phyloP scores from a whole-genome alignment of 139 green algal species.

The Chlorella sp. region DNA sequence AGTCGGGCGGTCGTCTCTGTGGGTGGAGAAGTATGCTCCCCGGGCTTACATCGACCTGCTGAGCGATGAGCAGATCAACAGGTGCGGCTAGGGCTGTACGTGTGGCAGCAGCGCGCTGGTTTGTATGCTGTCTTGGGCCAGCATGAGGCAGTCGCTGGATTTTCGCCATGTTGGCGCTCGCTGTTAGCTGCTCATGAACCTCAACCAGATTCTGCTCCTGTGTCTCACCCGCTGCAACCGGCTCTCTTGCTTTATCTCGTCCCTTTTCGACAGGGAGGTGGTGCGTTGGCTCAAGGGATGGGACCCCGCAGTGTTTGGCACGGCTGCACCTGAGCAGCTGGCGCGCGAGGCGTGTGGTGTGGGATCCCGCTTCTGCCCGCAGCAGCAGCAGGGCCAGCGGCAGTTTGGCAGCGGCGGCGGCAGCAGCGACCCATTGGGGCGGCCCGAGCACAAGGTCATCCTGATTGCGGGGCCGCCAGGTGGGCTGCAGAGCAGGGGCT shows the following conservation, averaged over 20 bases:
- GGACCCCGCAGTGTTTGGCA: constrained; percentile 78
- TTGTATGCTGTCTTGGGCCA: too few species aligned
- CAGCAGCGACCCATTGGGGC: constrained; percentile 18
- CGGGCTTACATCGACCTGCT: constrained; percentile 86
- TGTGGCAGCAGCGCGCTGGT: too few species aligned
- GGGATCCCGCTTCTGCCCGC: not conserved
- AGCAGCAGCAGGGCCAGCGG: not conserved
- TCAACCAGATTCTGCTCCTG: not conserved
- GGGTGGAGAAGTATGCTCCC: constrained; percentile 94
- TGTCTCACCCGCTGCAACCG: not conserved
- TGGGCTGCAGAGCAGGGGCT: not conserved
- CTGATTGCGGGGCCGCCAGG: constrained; percentile 64
- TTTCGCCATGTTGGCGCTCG: too few species aligned
- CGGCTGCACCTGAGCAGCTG: not conserved
- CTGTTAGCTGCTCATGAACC: too few species aligned
- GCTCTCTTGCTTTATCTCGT: not conserved
- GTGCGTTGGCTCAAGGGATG: constrained; percentile 88
- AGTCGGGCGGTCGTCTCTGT: constrained; percentile 57
- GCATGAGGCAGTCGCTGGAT: too few species aligned
- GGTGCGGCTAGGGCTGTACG: constrained; percentile 32
- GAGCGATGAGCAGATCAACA: constrained; percentile 91
- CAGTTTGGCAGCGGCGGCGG: not conserved
- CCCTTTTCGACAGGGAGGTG: constrained; percentile 38
- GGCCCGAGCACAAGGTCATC: constrained; percentile 63
- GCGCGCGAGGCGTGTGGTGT: not conserved